Evolutionary conservation across 2,329 filamentous ascomycete genomes (phyloP).

Genomic region (Fusarium subglutinans): DNA sequence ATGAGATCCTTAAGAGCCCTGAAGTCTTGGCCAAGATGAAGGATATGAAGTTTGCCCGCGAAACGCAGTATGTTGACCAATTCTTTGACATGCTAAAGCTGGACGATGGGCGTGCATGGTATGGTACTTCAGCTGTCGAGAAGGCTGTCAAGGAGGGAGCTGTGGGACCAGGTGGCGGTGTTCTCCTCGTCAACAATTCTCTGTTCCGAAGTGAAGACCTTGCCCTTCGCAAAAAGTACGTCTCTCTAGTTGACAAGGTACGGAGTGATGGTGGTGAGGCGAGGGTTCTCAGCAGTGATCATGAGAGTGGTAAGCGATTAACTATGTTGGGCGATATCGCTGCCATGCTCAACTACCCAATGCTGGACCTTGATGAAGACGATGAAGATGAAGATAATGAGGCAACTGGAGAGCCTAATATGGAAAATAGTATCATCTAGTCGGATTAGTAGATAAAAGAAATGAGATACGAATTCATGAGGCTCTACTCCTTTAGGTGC

Average conservation of each 20-base stretch:
- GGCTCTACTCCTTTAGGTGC: not conserved
- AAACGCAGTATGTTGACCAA: slow-evolving; percentile 85
- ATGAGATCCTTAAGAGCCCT: slow-evolving; percentile 84
- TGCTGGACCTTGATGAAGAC: slow-evolving; percentile 81
- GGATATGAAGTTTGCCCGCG: slow-evolving; percentile 87
- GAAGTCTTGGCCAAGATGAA: slow-evolving; percentile 81
- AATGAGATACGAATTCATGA: slow-evolving; percentile 17
- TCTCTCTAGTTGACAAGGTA: slow-evolving; percentile 88
- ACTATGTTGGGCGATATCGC: slow-evolving; percentile 88
- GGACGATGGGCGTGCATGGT: slow-evolving; percentile 91
- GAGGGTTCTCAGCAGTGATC: slow-evolving; percentile 87
- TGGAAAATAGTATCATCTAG: slow-evolving; percentile 47
- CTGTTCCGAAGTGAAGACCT: slow-evolving; percentile 88
- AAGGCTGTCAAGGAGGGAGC: slow-evolving; percentile 87
- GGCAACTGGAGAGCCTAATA: slow-evolving; percentile 37
- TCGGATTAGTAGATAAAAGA: not conserved
- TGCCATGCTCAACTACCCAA: slow-evolving; percentile 88
- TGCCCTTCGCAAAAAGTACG: slow-evolving; percentile 79
- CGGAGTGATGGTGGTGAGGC: slow-evolving; percentile 87
- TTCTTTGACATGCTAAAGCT: slow-evolving; percentile 81
- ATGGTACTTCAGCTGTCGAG: slow-evolving; percentile 84
- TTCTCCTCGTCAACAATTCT: slow-evolving; percentile 85
- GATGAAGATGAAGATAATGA: slow-evolving; percentile 55
- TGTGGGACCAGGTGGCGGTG: slow-evolving; percentile 79
- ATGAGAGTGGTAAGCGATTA: slow-evolving; percentile 89